Conservation (phyloP, 495 filamentous ascomycete species). For the Margaritispora aquatica region DNA sequence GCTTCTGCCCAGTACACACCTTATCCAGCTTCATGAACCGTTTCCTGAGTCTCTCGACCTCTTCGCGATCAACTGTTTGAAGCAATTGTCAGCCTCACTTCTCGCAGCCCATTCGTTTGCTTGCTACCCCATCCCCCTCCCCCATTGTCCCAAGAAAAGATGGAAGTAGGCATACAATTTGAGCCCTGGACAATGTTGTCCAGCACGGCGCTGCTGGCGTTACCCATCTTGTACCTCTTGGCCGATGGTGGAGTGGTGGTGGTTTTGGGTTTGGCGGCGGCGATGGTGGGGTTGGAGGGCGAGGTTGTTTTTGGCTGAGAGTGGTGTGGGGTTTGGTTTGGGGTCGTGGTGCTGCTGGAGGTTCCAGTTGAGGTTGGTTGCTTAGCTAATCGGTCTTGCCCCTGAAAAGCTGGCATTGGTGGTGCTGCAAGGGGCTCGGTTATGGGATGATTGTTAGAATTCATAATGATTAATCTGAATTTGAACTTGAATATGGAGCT, state of each 20-base stretch:
- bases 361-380: background rate
- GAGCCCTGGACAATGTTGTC: slow-evolving; percentile 94
- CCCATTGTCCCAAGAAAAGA: background rate
- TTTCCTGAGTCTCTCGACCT: slow-evolving; percentile 91
- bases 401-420: background rate
- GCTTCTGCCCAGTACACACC: slow-evolving; percentile 39
- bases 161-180: slow-evolving; percentile 72
- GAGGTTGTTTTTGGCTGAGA: background rate
- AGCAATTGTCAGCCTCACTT: background rate
- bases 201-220: slow-evolving; percentile 75
- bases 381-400: slow-evolving; percentile 15
- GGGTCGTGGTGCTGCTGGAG: background rate
- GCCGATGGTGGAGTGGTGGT: slow-evolving; percentile 2
- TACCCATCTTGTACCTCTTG: slow-evolving; percentile 60
- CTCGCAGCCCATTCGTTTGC: background rate
- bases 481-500: background rate
- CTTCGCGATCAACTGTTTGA: slow-evolving; percentile 80
- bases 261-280: background rate
- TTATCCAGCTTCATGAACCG: slow-evolving; percentile 99
- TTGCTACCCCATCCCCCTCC: background rate
- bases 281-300: background rate
- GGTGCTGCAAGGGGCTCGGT: background rate
- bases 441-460: background rate
- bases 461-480: background rate
- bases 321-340: too few species aligned